Evolutionary conservation across 116 monocot genomes (phyloP).

Genomic region (Papilionanthe hybrid): DNA sequence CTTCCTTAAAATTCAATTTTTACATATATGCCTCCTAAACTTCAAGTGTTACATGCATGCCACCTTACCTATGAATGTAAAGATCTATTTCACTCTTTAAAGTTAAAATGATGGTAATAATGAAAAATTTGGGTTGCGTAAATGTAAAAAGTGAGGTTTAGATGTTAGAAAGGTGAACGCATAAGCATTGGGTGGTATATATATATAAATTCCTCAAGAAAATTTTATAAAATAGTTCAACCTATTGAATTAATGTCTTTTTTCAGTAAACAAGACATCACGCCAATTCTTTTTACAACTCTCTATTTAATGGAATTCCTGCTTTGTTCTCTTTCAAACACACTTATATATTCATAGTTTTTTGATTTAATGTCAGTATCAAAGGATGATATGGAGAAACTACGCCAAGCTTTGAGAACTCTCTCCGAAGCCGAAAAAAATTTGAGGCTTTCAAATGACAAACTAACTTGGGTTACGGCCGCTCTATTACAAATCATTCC

Average conservation of each 20-base stretch:
- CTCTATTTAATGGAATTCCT: no score
- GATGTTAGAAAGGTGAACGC: no score
- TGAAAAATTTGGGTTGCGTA: no score
- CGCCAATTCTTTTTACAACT: not conserved
- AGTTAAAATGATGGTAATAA: no score
- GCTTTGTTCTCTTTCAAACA: not conserved
- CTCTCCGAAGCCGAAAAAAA: slow-evolving; percentile 68
- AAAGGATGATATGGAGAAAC: slow-evolving; percentile 63
- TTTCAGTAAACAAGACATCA: not conserved
- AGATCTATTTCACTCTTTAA: no score
- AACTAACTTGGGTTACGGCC: slow-evolving; percentile 71
- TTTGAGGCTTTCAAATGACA: slow-evolving; percentile 61
- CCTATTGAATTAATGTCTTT: not conserved
- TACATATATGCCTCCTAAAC: no score
- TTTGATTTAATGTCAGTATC: slow-evolving; percentile 49
- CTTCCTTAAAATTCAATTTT: not conserved
- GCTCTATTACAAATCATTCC: slow-evolving; percentile 71
- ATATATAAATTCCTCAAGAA: no score
- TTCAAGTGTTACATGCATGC: no score
- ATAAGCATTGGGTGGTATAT: no score
- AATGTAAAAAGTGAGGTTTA: no score
- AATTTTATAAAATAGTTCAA: not conserved
- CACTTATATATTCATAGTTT: not conserved
- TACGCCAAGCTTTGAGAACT: slow-evolving; percentile 59
- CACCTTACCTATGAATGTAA: no score